Conservation (phyloP, 2,329 filamentous ascomycete species). For the Fusarium sp. region DNA sequence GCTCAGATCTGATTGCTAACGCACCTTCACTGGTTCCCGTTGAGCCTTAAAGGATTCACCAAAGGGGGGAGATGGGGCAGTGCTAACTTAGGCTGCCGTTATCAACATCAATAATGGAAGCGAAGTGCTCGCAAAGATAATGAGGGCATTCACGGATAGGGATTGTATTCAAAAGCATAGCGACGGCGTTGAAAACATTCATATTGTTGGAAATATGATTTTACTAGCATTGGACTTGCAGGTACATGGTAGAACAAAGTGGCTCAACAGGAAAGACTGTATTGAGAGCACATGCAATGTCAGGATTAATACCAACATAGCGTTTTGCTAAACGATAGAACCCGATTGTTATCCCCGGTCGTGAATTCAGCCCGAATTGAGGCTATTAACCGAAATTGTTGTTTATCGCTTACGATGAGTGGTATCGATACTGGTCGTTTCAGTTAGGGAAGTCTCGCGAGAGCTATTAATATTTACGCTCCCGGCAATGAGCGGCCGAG, state of each 20-base stretch:
- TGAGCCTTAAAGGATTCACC: not conserved
- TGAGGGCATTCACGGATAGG: slow-evolving; percentile 1
- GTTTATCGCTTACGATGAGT: slow-evolving; percentile 12
- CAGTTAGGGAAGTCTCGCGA: slow-evolving; percentile 1
- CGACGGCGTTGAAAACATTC: slow-evolving; percentile 37
- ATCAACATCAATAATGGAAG: not conserved
- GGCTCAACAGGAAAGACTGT: not conserved
- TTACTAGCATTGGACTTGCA: not conserved
- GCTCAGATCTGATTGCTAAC: slow-evolving; percentile 8
- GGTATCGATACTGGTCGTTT: slow-evolving; percentile 1
- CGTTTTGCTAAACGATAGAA: not conserved
- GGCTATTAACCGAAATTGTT: slow-evolving; percentile 13
- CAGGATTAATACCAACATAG: slow-evolving; percentile 10
- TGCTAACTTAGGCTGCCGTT: not conserved
- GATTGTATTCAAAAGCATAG: slow-evolving; percentile 35
- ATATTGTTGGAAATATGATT: slow-evolving; percentile 12
- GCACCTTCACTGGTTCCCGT: slow-evolving; percentile 3
- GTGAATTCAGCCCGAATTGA: not conserved
- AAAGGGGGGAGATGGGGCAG: not conserved
- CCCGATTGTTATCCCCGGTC: not conserved
- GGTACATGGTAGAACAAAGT: not conserved
- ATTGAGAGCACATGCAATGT: not conserved
- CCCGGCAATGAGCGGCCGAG: slow-evolving; percentile 25
- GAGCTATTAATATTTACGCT: slow-evolving; percentile 16
- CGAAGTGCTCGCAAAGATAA: not conserved